Conservation (phyloP, 768 basidiomycete genomes). For the Psilocybe tampanensis region DNA sequence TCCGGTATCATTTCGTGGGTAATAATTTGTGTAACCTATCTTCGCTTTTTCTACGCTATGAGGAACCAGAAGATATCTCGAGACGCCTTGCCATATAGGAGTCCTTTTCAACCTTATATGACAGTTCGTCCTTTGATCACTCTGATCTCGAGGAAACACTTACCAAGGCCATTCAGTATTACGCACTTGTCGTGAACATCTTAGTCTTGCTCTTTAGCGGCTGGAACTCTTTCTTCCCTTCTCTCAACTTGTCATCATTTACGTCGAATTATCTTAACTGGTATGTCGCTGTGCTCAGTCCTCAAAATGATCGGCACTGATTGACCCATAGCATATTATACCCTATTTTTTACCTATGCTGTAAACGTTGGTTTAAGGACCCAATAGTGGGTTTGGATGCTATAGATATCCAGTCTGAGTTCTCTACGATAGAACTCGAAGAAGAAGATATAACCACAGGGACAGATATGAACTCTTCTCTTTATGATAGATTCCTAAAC, state of each 20-base stretch:
- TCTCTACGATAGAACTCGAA: slow-evolving; percentile 21
- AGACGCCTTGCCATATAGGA: slow-evolving; percentile 36
- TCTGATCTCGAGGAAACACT: not conserved
- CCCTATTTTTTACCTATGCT: slow-evolving; percentile 25
- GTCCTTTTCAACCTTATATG: slow-evolving; percentile 50
- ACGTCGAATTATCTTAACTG: slow-evolving; percentile 32
- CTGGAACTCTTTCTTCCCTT: slow-evolving; percentile 29
- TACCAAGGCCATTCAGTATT: slow-evolving; percentile 20
- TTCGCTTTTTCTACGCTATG: slow-evolving; percentile 32
- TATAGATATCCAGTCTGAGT: slow-evolving; percentile 27
- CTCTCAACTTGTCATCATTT: slow-evolving; percentile 25
- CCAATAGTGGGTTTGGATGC: slow-evolving; percentile 17
- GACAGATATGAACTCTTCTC: not conserved
- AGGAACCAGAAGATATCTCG: slow-evolving; percentile 31
- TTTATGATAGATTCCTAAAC: slow-evolving; percentile 25
- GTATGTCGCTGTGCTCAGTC: slow-evolving; percentile 15
- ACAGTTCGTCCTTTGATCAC: slow-evolving; percentile 24
- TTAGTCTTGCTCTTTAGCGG: slow-evolving; percentile 30
- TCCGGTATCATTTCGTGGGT: slow-evolving; percentile 34
- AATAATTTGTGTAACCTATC: slow-evolving; percentile 30
- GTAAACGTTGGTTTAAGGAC: slow-evolving; percentile 28
- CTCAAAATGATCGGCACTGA: not conserved
- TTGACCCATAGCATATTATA: slow-evolving; percentile 25
- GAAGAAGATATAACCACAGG: slow-evolving; percentile 1
- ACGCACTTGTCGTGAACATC: slow-evolving; percentile 29